Percentiles rank a stretch among this genome's conserved stretches.
Evolutionary conservation across 1,284 basidiomycete species (phyloP).

Genomic region (Tetrapyrgos nigripes): DNA sequence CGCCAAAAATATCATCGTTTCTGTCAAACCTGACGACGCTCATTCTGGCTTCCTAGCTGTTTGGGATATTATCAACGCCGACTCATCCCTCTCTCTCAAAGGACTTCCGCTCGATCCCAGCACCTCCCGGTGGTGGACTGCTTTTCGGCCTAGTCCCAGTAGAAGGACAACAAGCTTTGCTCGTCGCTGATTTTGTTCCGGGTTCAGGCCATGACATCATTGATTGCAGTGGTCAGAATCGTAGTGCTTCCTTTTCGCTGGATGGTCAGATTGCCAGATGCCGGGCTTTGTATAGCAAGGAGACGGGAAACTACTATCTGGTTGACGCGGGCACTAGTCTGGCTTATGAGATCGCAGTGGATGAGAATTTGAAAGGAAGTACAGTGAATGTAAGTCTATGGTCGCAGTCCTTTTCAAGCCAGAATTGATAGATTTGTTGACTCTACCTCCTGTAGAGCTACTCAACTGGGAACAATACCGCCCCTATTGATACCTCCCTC

Average conservation of each 20-base stretch:
- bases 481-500: not conserved
- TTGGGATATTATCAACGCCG: constrained; percentile 37
- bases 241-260: not conserved
- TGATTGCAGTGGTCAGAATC: constrained; percentile 24
- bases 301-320: constrained; percentile 8
- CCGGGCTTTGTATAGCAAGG: not conserved
- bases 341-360: not conserved
- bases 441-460: not conserved
- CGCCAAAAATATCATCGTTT: too few relatives aligned
- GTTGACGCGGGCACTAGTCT: not conserved
- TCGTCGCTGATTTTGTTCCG: constrained; percentile 41
- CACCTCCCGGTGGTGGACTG: constrained; percentile 28
- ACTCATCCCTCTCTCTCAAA: constrained; percentile 36
- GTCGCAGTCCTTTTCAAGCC: not conserved
- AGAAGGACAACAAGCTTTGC: constrained; percentile 36
- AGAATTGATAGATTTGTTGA: not conserved
- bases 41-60: constrained; percentile 40
- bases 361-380: constrained; percentile 1
- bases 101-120: constrained; percentile 27
- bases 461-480: not conserved
- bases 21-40: not conserved
- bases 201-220: constrained; percentile 37
- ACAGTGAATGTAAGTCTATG: not conserved
- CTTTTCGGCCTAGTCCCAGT: constrained; percentile 40
- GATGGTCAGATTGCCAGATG: constrained; percentile 1